Base-by-base conservation (phyloP, 2,329 filamentous ascomycete species). In the Bisporella sp. region DNA sequence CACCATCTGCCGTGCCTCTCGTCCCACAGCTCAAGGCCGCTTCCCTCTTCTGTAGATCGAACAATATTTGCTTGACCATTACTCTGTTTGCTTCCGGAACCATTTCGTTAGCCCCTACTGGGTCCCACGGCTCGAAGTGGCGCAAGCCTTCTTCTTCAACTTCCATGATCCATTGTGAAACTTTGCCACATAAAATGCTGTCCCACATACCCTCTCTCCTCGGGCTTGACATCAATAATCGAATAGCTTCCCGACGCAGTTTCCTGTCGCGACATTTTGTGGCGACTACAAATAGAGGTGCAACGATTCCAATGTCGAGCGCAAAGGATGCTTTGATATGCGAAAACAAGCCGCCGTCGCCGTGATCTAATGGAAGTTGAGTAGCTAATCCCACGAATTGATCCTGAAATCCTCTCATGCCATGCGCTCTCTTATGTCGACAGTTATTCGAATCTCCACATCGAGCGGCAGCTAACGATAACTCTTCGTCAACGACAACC, bases 51-150 rank as follows among this genome's bases (percentile, higher is more conserved):
- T 64, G 60, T 46, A 65, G 45, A 57, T 65, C 54, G 47, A 65
- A 65, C 13, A 57, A 41, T 40, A 65, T 62, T 53, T 62, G 60
- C 49, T 61, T 64, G 6, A 65, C 59, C 62, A 64, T 65, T 1
- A 65, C 58, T 32, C 63, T 60, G 45, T 50, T 59, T 21, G 57
- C 54, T n/a, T 54, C 54, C 5, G 45, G 42, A 28, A 63, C 59
- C 5, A 56, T 39, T 41, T 59, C 53, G 5, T 31, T 47, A 4
- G 50, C 50, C 5, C 49, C 84, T 76, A 78, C 79, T 81, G 71
- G 84, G 78, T 41, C 77, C 77, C 64, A 84, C 78, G 48, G 80
- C 71, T 52, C 51, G 48, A 43, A 63, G 3, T 30, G 37, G 40
- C 29, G 45, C 32, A 64, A 31, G 2, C 45, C 55, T 33, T 57